A percentile compares a stretch with the other conserved stretches of the same genome.
Conservation (phyloP, 2,329 filamentous ascomycete species). For the Sclerotinia glacialis region DNA sequence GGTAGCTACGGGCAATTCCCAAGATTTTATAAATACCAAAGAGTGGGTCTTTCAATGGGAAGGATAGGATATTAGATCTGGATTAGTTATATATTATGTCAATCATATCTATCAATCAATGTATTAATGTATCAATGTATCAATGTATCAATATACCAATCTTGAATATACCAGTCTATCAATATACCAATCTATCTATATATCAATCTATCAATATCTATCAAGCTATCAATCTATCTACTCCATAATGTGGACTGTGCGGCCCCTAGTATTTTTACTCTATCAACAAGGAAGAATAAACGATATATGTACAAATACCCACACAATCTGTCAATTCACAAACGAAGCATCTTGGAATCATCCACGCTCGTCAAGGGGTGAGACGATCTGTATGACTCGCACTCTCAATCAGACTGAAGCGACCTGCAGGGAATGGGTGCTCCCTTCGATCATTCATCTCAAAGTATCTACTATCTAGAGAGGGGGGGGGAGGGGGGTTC, state of each 20-base stretch:
- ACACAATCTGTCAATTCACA: slow-evolving; percentile 21
- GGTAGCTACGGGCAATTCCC: not conserved
- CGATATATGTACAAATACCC: slow-evolving; percentile 14
- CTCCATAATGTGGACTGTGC: slow-evolving; percentile 15
- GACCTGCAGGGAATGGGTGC: not conserved
- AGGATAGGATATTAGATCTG: not conserved
- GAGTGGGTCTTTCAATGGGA: not conserved
- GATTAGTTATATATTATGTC: not conserved
- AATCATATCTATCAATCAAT: slow-evolving; percentile 13
- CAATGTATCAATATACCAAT: too few relatives aligned
- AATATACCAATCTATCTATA: slow-evolving; percentile 3
- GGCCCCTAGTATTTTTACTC: not conserved
- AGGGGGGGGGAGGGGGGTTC: not conserved
- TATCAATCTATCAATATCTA: too few relatives aligned
- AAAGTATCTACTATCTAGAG: not conserved
- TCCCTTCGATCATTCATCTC: slow-evolving; percentile 20
- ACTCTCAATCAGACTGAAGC: not conserved
- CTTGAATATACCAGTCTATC: too few relatives aligned
- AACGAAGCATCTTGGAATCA: slow-evolving; percentile 20
- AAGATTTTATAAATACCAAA: not conserved
- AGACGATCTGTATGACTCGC: slow-evolving; percentile 18
- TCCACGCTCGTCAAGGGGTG: slow-evolving; percentile 8
- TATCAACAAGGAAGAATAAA: slow-evolving; percentile 14
- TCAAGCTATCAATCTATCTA: not conserved
- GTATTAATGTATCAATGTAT: too few relatives aligned